These are phyloP conservation scores for Mycosarcoma maydis DNA, from an alignment of 1,284 basidiomycete species.

Conservation along the genomic window DNA sequence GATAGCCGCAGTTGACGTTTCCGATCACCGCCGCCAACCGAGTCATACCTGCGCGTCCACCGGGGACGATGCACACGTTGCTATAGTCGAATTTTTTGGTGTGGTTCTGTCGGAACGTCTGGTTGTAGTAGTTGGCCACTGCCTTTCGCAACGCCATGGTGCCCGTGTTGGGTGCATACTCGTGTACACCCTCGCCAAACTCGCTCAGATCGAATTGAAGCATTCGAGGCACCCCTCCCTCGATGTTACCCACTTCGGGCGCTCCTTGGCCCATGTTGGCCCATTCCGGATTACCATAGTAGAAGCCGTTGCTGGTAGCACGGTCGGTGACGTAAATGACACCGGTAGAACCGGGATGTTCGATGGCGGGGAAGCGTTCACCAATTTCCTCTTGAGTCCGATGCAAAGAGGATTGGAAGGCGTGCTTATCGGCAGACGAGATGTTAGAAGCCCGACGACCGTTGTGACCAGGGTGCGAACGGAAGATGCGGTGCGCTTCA, in stretches of 20 bases:
- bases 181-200: constrained; percentile 73
- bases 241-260: constrained; percentile 74
- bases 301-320: constrained; percentile 56
- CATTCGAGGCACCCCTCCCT: constrained; percentile 77
- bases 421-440: constrained; percentile 11
- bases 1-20: constrained; percentile 75
- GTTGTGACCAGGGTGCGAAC: constrained; percentile 51
- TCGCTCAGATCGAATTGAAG: constrained; percentile 73
- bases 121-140: constrained; percentile 73
- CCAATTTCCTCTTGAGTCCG: constrained; percentile 10
- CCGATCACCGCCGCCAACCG: constrained; percentile 89
- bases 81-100: constrained; percentile 84
- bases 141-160: constrained; percentile 73
- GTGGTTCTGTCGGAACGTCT: constrained; percentile 82
- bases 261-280: constrained; percentile 56
- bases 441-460: constrained; percentile 18
- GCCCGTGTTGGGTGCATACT: constrained; percentile 92
- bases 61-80: constrained; percentile 88
- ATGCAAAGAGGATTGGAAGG: not conserved
- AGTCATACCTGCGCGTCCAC: constrained; percentile 85
- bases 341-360: constrained; percentile 68
- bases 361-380: constrained; percentile 49
- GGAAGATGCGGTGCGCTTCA: constrained; percentile 60
- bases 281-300: constrained; percentile 51
- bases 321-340: constrained; percentile 71